Conservation (phyloP, 169 alveolate species). For the Plasmodium malariae region DNA sequence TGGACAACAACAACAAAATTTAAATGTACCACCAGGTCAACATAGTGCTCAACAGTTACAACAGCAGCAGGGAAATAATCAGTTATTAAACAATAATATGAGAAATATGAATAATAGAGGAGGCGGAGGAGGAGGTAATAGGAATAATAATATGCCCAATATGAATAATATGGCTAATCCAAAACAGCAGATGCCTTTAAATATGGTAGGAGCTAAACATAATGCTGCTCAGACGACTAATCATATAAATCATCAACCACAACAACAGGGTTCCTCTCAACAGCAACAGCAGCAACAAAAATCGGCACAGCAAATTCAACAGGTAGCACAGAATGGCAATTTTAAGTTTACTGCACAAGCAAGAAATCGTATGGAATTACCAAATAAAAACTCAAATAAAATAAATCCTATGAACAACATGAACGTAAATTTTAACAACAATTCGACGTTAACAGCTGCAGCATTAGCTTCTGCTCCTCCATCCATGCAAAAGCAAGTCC, state of each 20-base stretch:
- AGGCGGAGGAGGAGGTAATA: too few species aligned
- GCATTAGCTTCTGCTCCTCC: slow-evolving; percentile 91
- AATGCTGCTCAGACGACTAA: slow-evolving; percentile 1
- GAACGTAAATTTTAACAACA: slow-evolving; percentile 74
- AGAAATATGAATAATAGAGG: slow-evolving; percentile 64
- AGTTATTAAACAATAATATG: slow-evolving; percentile 48
- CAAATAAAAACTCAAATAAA: slow-evolving; percentile 66
- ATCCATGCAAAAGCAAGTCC: slow-evolving; percentile 94
- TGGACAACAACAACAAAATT: slow-evolving; percentile 32
- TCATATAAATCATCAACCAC: slow-evolving; percentile 14
- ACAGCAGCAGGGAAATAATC: slow-evolving; percentile 56
- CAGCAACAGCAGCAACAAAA: slow-evolving; percentile 35
- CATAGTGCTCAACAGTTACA: slow-evolving; percentile 10
- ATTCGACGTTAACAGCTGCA: slow-evolving; percentile 85
- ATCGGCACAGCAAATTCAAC: slow-evolving; percentile 46
- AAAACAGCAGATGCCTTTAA: slow-evolving; percentile 67
- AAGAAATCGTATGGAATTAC: slow-evolving; percentile 83
- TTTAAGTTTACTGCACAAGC: slow-evolving; percentile 89
- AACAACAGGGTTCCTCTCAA: slow-evolving; percentile 33
- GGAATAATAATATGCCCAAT: slow-evolving; percentile 37
- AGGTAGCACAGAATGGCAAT: slow-evolving; percentile 33
- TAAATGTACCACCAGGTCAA: slow-evolving; percentile 30
- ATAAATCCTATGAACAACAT: slow-evolving; percentile 49
- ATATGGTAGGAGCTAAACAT: slow-evolving; percentile 30
- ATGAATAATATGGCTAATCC: slow-evolving; percentile 37